A percentile compares a stretch with the other conserved stretches of the same genome.
Conservation (phyloP, 441 rosid species). For the Pelargonium citronellum region DNA sequence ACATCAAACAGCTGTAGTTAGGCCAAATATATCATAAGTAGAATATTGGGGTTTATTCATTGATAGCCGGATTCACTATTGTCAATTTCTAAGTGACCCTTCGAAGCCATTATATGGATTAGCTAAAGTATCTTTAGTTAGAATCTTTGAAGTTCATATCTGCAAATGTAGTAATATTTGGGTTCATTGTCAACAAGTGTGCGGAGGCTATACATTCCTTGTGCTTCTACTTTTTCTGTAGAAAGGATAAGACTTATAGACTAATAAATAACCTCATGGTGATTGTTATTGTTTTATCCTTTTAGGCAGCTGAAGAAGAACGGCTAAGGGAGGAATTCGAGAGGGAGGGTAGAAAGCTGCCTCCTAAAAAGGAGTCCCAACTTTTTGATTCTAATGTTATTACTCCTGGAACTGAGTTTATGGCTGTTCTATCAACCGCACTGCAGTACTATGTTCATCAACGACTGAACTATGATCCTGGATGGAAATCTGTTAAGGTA, state of each 20-base stretch:
- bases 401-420: conserved; percentile 86
- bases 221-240: not conserved
- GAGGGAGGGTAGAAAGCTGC: conserved; percentile 73
- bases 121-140: not conserved
- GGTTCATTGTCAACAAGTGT: not conserved
- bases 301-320: conserved; percentile 83
- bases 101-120: not conserved
- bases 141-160: not conserved
- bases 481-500: conserved; percentile 85
- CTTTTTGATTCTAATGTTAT: conserved; percentile 76
- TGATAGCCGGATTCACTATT: not conserved
- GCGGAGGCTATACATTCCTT: not conserved
- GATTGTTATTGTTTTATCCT: conserved; percentile 15
- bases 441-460: conserved; percentile 78
- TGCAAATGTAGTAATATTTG: not conserved
- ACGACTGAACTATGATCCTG: conserved; percentile 79
- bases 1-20: not conserved
- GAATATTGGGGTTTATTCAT: not conserved
- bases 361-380: conserved; percentile 64
- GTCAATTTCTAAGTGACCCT: not conserved
- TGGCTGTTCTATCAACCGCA: conserved; percentile 77
- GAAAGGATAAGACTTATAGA: not conserved
- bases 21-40: not conserved
- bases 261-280: not conserved
- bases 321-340: conserved; percentile 68